Evolutionary conservation across 192 early-diverging fungal species (phyloP), one percentile per base, ranked within the genome.

Genomic region (Geranomyces michiganensis): DNA sequence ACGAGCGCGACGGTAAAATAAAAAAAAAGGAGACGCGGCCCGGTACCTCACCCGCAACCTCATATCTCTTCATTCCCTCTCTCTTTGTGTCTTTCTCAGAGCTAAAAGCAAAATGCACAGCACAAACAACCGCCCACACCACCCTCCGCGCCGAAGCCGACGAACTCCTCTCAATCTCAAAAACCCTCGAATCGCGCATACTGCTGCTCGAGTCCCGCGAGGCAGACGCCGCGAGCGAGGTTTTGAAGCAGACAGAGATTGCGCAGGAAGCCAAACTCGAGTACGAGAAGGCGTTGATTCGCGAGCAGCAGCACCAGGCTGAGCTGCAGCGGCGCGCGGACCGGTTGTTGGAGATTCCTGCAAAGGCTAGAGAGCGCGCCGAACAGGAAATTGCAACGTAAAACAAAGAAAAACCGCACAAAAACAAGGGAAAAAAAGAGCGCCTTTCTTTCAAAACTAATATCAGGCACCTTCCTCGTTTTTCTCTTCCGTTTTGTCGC

Each of bases 251-350:
- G 36, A 64, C 24, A 43, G 65, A 76, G 45, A 46, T 71, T 62
- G 51, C 72, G 17, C 3, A 78, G 32, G 79, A 81, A 56, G 77
- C 83, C 0, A 44, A 70, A 22, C 63, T 81, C 41, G 78, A 84
- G 51, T 58, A 76, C 17, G 83, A 84, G 55, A 76, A 75, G 33
- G 70, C 76, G 26, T 14, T 78, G 41, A 56, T 78, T 19, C 44
- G 78, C 13, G 84, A 85, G 64, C 67, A 78, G 43, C 74, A 69
- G 43, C 49, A 69, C 0, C 58, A 71, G 36, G 27, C 43, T 7
- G 79, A 81, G 53, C 67, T 82, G 9, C 64, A 81, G 46, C 67
- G 75, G 12, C 41, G 82, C 41, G 68, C 59, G 14, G 70, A 78
- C 31, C 74, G 75, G 60, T 53, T 76, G 44, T 12, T 51, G 14